phyloP scores from a whole-genome alignment of 2,329 filamentous ascomycete species.

The Xenoacremonium recifei region DNA sequence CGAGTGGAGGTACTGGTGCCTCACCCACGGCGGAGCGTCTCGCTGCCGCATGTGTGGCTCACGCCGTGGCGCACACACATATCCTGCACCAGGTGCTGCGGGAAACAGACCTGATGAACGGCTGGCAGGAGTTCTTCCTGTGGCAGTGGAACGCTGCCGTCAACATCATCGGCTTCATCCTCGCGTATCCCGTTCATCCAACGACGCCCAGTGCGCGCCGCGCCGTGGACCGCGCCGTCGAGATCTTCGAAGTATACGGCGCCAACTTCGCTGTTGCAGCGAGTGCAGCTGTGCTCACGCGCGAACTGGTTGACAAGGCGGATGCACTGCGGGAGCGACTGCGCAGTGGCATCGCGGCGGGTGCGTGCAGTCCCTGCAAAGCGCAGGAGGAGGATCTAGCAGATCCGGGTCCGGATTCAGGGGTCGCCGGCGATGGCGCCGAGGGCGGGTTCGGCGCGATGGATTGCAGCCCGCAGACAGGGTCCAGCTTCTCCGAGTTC shows the following conservation, averaged over 20 bases:
- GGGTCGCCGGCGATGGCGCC: no score
- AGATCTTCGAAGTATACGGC: slow-evolving; percentile 35
- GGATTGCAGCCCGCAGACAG: not conserved
- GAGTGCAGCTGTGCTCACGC: slow-evolving; percentile 36
- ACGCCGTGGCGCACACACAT: slow-evolving; percentile 23
- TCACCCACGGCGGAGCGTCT: slow-evolving; percentile 16
- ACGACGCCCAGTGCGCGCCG: slow-evolving; percentile 19
- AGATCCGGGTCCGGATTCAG: no score
- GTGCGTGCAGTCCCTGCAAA: no score
- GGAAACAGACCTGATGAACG: slow-evolving; percentile 23
- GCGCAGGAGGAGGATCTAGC: no score
- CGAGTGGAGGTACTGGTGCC: slow-evolving; percentile 7
- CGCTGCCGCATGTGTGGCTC: slow-evolving; percentile 17
- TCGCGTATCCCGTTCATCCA: slow-evolving; percentile 28
- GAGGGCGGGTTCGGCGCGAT: no score
- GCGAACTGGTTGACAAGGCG: slow-evolving; percentile 19
- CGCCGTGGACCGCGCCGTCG: slow-evolving; percentile 37
- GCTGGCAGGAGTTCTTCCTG: slow-evolving; percentile 27
- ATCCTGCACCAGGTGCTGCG: slow-evolving; percentile 24
- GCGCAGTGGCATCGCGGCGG: slow-evolving; percentile 9
- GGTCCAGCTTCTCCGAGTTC: slow-evolving; percentile 17
- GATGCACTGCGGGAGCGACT: slow-evolving; percentile 13
- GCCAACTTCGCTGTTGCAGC: slow-evolving; percentile 40
- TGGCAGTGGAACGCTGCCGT: slow-evolving; percentile 31
- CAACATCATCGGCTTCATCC: slow-evolving; percentile 31